Base-by-base conservation (phyloP, 495 filamentous ascomycete genomes). In the Pyronema omphalodes region DNA sequence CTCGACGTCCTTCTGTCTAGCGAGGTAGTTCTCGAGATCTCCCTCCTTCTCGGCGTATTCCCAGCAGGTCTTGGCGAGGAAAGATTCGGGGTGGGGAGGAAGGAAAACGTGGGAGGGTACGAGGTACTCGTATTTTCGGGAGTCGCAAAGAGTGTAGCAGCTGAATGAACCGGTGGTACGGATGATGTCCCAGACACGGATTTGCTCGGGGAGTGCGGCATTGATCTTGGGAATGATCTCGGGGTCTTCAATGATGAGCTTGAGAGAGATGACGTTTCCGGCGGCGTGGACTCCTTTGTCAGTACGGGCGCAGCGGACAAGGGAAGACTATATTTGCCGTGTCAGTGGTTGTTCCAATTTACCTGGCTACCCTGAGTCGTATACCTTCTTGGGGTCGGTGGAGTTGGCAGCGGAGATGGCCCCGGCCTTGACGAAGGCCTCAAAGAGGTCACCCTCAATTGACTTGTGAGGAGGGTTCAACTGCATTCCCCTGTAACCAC, bases 231-330 rank as follows among this genome's bases (percentile, higher is more conserved):
- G 67, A 23, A 95, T 80, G 47, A 94, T 77, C 58, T 93, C 79
- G 3, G 77, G 71, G 58, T 96, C 93, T 66, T 95, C 88, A 37
- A 94, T 78, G 60, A 98, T 96, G 53, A 98, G 73, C 68, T 98
- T 98, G 55, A 98, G 71, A 5, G 87, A 94, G 37, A 98, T 82
- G 48, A 96, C 80, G 67, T 98, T 98, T 8, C 93, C 91, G 1
- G 91, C 93, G 1, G 91, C 91, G 66, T 96, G 93, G 3, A 98
- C 91, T 52, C 93, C 93, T 71, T 95, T 96, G 69, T 98, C 91
- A 4, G 91, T 98, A 37, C 91, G 76, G 9, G 91, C 91, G 67
- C 91, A 98, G 40, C 91, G 83, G 18, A 93, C 83, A 48, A 98
- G 76, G 12, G 86, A 84, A 6, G 89, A 94, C 68, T 61, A n/a